phyloP scores from a whole-genome alignment of 805 yeast species.

The Danielia oregonensis region DNA sequence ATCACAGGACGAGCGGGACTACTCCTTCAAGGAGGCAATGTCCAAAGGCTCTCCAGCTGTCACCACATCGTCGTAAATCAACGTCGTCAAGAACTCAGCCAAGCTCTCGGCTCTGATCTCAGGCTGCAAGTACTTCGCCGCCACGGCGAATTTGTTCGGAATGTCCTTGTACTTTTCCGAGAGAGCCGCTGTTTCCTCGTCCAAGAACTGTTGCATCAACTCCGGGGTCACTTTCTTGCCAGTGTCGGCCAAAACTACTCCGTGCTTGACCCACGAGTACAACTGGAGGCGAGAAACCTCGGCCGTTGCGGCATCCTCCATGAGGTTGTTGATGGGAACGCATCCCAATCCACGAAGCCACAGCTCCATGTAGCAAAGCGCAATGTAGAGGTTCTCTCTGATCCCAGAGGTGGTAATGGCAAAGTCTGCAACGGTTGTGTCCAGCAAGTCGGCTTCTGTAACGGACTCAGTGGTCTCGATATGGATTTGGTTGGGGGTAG shows the following conservation, averaged over 20 bases:
- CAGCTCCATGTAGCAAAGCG: slow-evolving; percentile 18
- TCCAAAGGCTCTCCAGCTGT: slow-evolving; percentile 12
- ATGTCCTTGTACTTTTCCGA: slow-evolving; percentile 1
- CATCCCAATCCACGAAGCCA: slow-evolving; percentile 21
- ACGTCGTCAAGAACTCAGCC: slow-evolving; percentile 19
- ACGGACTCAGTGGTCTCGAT: slow-evolving; percentile 11
- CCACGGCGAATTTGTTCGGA: slow-evolving; percentile 14
- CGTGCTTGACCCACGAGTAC: slow-evolving; percentile 19
- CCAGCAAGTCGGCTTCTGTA: slow-evolving; percentile 12
- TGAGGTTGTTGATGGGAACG: slow-evolving; percentile 20
- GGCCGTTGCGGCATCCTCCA: slow-evolving; percentile 25
- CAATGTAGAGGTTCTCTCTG: slow-evolving; percentile 19
- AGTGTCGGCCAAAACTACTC: slow-evolving; percentile 13
- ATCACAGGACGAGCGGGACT: too few relatives aligned
- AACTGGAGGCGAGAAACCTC: slow-evolving; percentile 21
- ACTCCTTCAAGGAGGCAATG: slow-evolving; percentile 6
- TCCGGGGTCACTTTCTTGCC: slow-evolving; percentile 13
- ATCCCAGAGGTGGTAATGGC: slow-evolving; percentile 16
- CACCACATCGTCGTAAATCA: slow-evolving; percentile 18
- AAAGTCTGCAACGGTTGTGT: slow-evolving; percentile 14
- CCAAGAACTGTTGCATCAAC: slow-evolving; percentile 8
- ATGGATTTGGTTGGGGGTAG: slow-evolving; percentile 21
- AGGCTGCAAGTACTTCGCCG: slow-evolving; percentile 15
- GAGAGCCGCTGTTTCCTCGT: slow-evolving; percentile 14
- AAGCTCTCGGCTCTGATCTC: slow-evolving; percentile 17